Percentiles rank a stretch among this genome's conserved stretches.
These are phyloP conservation scores for Dichomitus squalens DNA, from an alignment of 1,284 basidiomycete species.

Conservation along the genomic window DNA sequence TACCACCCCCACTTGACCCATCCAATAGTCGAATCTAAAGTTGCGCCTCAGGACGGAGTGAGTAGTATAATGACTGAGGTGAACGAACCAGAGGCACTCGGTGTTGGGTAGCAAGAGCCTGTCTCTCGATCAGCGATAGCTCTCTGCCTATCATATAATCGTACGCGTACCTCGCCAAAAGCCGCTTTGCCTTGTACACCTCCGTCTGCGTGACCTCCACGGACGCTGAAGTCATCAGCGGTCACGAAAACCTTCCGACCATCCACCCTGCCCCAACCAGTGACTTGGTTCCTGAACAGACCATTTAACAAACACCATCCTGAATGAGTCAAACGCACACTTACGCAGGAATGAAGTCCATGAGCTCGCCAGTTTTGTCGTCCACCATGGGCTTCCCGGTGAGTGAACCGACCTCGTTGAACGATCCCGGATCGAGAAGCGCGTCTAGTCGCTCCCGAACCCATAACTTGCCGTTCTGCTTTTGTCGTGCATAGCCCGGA, in stretches of 20 bases:
- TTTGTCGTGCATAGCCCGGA: conserved; percentile 47
- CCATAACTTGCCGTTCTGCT: conserved; percentile 43
- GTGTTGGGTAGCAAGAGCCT: conserved; percentile 39
- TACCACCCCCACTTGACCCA: conserved; percentile 48
- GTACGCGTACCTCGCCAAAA: conserved; percentile 41
- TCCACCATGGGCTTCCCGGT: conserved; percentile 41
- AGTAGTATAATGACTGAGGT: neutral
- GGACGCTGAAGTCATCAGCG: conserved; percentile 47
- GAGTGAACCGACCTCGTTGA: conserved; percentile 42
- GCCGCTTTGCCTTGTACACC: conserved; percentile 43
- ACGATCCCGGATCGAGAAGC: conserved; percentile 40
- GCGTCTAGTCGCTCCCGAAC: conserved; percentile 42
- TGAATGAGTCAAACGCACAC: conserved; percentile 8
- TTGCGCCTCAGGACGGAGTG: neutral
- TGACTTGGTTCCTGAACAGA: conserved; percentile 41
- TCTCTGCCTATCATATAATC: neutral
- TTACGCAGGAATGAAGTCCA: conserved; percentile 42
- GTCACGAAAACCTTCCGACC: conserved; percentile 42
- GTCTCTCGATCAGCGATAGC: neutral
- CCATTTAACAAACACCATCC: neutral
- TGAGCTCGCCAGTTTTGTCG: conserved; percentile 34
- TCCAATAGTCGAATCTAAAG: conserved; percentile 43
- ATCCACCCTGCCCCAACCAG: conserved; percentile 40
- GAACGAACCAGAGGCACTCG: conserved; percentile 40
- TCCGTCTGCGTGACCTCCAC: conserved; percentile 47